Percentiles rank a stretch among this genome's conserved stretches.
These are phyloP conservation scores for Phoma herbarum DNA, from an alignment of 2,329 filamentous ascomycete genomes.

Conservation along the genomic window DNA sequence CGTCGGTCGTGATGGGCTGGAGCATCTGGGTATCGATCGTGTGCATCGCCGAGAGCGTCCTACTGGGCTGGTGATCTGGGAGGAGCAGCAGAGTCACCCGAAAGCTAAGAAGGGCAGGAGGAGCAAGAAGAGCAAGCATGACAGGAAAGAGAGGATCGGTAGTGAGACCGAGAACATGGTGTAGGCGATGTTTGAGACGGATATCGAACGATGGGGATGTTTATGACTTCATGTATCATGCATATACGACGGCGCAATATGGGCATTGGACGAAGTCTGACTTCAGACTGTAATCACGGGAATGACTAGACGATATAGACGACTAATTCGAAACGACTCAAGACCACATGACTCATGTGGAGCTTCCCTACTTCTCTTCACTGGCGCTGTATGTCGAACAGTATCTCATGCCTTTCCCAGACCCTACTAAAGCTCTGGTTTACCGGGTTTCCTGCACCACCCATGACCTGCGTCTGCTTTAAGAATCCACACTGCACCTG, in stretches of 20 bases:
- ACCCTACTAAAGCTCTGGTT: no score
- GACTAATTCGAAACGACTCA: neutral
- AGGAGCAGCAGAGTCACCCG: conserved; percentile 39
- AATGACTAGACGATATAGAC: conserved; percentile 11
- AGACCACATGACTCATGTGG: neutral
- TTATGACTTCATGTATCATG: conserved; percentile 6
- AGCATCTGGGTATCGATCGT: conserved; percentile 68
- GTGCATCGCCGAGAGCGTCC: conserved; percentile 52
- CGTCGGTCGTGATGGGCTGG: conserved; percentile 65
- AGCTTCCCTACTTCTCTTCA: no score
- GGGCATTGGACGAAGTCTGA: neutral
- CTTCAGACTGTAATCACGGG: neutral
- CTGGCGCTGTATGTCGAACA: no score
- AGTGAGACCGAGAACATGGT: conserved; percentile 13
- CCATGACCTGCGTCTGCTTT: no score
- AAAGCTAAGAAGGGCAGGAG: conserved; percentile 2
- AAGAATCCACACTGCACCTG: no score
- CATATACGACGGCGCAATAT: conserved; percentile 12
- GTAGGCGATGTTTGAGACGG: neutral
- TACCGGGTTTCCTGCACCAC: no score
- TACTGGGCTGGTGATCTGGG: conserved; percentile 48
- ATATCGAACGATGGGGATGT: no score
- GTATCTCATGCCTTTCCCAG: no score
- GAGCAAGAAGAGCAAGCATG: conserved; percentile 9
- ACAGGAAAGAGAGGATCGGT: neutral